Conservation (phyloP, 139 green algal species). For the Picochlorum sp. region DNA sequence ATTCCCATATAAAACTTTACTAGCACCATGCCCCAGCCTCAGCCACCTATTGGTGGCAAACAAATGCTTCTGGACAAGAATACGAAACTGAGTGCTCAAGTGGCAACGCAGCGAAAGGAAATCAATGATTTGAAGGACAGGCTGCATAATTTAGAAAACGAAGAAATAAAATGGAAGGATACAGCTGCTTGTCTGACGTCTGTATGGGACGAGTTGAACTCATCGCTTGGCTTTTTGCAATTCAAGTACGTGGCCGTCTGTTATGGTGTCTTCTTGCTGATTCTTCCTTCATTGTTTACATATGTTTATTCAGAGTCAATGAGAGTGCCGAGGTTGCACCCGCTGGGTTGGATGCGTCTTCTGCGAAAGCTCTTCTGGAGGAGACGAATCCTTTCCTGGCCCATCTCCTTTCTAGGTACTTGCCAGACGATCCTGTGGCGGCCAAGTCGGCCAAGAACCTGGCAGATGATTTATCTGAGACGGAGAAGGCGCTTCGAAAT, state of each 20-base stretch:
- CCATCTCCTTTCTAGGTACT: constrained; percentile 14
- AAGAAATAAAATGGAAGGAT: constrained; percentile 45
- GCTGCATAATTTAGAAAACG: constrained; percentile 23
- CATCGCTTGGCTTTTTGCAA: constrained; percentile 24
- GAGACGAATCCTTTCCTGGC: constrained; percentile 29
- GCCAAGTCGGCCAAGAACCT: constrained; percentile 10
- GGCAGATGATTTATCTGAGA: constrained; percentile 12
- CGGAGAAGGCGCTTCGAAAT: constrained; percentile 9
- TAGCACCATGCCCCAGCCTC: background rate
- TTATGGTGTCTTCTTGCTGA: too few species aligned
- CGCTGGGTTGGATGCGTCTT: background rate
- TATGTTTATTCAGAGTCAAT: background rate
- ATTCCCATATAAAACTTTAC: background rate
- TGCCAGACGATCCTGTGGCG: constrained; percentile 1
- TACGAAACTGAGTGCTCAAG: constrained; percentile 47
- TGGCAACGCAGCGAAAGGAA: constrained; percentile 46
- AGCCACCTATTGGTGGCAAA: background rate
- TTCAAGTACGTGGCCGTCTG: constrained; percentile 16
- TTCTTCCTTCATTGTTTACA: background rate
- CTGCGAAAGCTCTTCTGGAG: constrained; percentile 12
- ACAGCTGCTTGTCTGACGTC: constrained; percentile 59
- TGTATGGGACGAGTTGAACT: constrained; percentile 63
- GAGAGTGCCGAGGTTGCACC: constrained; percentile 12
- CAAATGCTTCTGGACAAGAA: constrained; percentile 48
- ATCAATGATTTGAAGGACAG: constrained; percentile 36